Evolutionary conservation across 257 asterid species (phyloP).

Genomic region (Solanum rostratum): DNA sequence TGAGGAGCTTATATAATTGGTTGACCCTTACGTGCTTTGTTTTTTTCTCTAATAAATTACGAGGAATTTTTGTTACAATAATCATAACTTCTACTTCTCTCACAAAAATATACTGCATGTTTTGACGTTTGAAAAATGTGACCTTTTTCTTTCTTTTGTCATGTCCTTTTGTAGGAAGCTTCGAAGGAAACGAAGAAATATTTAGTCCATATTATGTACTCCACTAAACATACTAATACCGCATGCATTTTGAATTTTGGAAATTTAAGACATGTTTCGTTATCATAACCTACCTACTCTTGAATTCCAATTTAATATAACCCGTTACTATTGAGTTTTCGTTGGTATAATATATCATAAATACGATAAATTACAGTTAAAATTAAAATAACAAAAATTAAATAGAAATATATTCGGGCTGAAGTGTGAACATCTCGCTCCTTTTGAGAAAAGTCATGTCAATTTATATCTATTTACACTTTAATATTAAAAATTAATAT

Average conservation of each 20-base stretch:
- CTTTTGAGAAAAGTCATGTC: too few relatives aligned
- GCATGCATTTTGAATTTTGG: background rate
- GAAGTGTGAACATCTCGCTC: too few relatives aligned
- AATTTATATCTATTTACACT: too few relatives aligned
- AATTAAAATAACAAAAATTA: too few relatives aligned
- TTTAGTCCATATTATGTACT: background rate
- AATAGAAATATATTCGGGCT: too few relatives aligned
- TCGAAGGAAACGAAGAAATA: background rate
- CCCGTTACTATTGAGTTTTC: too few relatives aligned
- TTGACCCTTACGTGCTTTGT: background rate
- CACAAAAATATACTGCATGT: background rate
- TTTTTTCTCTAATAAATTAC: background rate
- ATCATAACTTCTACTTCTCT: background rate
- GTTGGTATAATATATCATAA: too few relatives aligned
- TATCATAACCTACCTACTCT: background rate
- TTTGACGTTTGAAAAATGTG: background rate
- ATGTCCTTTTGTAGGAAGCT: background rate
- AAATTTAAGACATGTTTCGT: background rate
- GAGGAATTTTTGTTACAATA: background rate
- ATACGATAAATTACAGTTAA: too few relatives aligned
- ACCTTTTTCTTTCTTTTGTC: background rate
- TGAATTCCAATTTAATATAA: background rate
- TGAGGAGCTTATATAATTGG: background rate
- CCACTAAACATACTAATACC: background rate
- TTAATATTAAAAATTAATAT: too few relatives aligned